Conservation (phyloP, 306 rosid species). For the Adenanthera pavonina region DNA sequence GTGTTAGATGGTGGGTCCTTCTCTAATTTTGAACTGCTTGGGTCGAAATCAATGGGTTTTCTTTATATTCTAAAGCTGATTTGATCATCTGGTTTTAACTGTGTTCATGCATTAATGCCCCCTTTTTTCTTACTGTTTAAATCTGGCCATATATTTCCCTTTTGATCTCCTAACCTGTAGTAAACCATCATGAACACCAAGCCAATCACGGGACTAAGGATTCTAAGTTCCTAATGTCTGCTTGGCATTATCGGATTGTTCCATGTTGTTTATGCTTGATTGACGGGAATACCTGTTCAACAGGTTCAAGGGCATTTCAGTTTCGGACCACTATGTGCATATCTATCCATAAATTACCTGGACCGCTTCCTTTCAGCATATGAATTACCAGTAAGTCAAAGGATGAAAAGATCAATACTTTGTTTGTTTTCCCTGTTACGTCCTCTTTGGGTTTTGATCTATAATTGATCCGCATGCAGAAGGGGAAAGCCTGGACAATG, state of each 20-base stretch:
- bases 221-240: slow-evolving; percentile 6
- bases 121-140: neutral
- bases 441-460: slow-evolving; percentile 35
- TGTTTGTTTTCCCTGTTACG: neutral
- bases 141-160: neutral
- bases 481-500: slow-evolving; percentile 78
- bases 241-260: slow-evolving; percentile 22
- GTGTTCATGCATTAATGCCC: slow-evolving; percentile 8
- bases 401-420: neutral
- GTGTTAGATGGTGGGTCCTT: slow-evolving; percentile 23
- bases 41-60: slow-evolving; percentile 13
- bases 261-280: slow-evolving; percentile 1
- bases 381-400: slow-evolving; percentile 77
- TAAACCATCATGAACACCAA: neutral
- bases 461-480: slow-evolving; percentile 46
- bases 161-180: neutral
- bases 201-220: neutral
- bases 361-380: slow-evolving; percentile 88
- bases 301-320: slow-evolving; percentile 76
- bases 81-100: slow-evolving; percentile 1
- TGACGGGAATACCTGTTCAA: slow-evolving; percentile 31
- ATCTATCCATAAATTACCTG: slow-evolving; percentile 80
- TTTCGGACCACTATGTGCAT: slow-evolving; percentile 84
- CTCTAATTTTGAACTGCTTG: slow-evolving; percentile 28
- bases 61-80: neutral